phyloP scores from a whole-genome alignment of 495 filamentous ascomycete species.

The Trichoderma orchidacearum region DNA sequence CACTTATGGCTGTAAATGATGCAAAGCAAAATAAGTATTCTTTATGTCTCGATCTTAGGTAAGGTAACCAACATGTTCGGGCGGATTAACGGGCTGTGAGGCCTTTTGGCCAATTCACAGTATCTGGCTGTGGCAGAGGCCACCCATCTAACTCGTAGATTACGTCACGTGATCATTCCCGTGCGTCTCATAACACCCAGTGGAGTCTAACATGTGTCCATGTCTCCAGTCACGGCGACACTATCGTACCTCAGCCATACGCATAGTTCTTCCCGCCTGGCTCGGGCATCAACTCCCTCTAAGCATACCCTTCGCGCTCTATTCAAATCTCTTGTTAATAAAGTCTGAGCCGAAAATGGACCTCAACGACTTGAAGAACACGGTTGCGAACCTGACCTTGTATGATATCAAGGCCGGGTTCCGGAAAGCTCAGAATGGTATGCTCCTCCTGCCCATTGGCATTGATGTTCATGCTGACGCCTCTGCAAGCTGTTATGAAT shows the following conservation, averaged over 20 bases:
- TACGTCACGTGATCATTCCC: neutral
- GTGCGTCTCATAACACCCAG: neutral
- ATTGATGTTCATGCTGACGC: constrained; percentile 6
- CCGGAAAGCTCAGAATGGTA: constrained; percentile 97
- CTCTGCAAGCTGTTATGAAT: constrained; percentile 78
- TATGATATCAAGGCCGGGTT: constrained; percentile 97
- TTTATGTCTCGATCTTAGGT: too few species aligned
- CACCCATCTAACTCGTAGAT: too few species aligned
- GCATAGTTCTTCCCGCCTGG: neutral
- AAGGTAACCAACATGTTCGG: too few species aligned
- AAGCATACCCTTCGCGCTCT: neutral
- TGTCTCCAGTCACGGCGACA: neutral
- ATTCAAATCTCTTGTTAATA: neutral
- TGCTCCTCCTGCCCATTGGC: constrained; percentile 7
- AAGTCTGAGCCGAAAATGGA: constrained; percentile 49
- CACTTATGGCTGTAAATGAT: too few species aligned
- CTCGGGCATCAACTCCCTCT: neutral
- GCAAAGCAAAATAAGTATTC: too few species aligned
- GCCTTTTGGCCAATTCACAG: too few species aligned
- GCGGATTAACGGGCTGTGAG: too few species aligned
- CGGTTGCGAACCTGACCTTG: constrained; percentile 85
- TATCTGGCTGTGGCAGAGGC: too few species aligned
- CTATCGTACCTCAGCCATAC: neutral
- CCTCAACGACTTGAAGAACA: constrained; percentile 69
- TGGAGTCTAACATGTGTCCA: neutral